Conservation (phyloP, 2,329 filamentous ascomycete genomes). For the Chaetomium globosum region DNA sequence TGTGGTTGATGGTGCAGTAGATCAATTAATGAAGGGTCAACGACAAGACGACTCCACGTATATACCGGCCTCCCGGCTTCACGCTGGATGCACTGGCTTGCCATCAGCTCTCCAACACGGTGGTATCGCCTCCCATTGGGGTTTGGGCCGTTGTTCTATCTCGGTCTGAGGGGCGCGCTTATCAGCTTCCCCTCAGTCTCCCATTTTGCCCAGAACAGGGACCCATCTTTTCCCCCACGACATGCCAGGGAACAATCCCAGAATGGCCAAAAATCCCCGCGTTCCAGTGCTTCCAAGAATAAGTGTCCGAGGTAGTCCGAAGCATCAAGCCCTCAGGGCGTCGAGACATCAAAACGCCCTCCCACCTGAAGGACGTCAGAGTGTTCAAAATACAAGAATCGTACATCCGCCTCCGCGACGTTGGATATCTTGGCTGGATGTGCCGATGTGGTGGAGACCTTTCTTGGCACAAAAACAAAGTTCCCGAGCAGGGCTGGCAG, state of each 20-base stretch:
- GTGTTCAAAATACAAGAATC: background rate
- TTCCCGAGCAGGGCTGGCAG: background rate
- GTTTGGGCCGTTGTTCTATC: background rate
- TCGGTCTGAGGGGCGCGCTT: conserved; percentile 3
- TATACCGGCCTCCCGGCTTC: background rate
- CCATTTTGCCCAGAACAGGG: background rate
- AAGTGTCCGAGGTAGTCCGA: background rate
- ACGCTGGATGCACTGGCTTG: background rate
- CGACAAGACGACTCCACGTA: background rate
- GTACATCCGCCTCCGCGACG: background rate
- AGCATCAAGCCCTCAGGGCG: background rate
- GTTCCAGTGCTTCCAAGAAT: background rate
- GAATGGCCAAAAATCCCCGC: background rate
- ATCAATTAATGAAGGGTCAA: background rate
- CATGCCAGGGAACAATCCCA: conserved; percentile 7
- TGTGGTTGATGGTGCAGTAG: background rate
- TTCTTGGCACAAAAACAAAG: background rate
- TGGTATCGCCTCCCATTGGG: conserved; percentile 7
- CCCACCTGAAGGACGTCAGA: background rate
- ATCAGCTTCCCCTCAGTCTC: conserved; percentile 10
- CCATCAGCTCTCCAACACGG: background rate
- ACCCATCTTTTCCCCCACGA: conserved; percentile 6
- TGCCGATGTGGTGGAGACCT: background rate
- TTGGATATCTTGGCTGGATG: background rate
- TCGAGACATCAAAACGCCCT: background rate